A percentile compares a stretch with the other conserved stretches of the same genome.
These are phyloP conservation scores for Neltuma alba DNA, from an alignment of 306 rosid species.

Conservation along the genomic window DNA sequence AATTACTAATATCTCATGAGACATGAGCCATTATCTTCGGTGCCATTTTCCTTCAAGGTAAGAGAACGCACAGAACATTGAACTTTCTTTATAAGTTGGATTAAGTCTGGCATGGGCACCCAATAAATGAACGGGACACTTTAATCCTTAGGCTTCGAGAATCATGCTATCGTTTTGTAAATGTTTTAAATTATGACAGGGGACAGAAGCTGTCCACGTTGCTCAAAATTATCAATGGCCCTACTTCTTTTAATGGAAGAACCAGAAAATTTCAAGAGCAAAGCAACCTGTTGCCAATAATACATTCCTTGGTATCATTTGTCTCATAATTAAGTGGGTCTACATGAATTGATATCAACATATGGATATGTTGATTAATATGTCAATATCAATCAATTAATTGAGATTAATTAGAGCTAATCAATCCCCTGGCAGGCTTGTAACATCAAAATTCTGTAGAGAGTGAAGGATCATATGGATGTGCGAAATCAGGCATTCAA, in stretches of 20 bases:
- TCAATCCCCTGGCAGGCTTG: not conserved
- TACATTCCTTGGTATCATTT: not conserved
- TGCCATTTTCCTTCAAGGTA: not conserved
- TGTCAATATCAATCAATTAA: not conserved
- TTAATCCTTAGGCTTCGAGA: not conserved
- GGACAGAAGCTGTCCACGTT: not conserved
- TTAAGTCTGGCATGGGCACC: not conserved
- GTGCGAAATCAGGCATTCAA: not conserved
- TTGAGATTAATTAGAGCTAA: not conserved
- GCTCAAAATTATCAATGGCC: not conserved
- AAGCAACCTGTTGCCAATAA: not conserved
- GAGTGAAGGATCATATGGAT: not conserved
- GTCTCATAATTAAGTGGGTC: not conserved
- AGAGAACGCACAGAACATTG: not conserved
- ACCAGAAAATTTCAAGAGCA: not conserved
- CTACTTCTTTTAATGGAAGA: not conserved
- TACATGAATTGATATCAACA: not conserved
- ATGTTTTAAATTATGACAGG: not conserved
- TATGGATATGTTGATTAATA: not conserved
- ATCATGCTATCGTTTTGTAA: not conserved
- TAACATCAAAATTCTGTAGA: not conserved
- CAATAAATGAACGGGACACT: not conserved
- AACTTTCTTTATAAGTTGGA: not conserved
- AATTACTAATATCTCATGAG: not conserved
- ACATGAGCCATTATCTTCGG: not conserved